Evolutionary conservation across 2,329 filamentous ascomycete species (phyloP).

Genomic region (Cordyceps fumosorosea): DNA sequence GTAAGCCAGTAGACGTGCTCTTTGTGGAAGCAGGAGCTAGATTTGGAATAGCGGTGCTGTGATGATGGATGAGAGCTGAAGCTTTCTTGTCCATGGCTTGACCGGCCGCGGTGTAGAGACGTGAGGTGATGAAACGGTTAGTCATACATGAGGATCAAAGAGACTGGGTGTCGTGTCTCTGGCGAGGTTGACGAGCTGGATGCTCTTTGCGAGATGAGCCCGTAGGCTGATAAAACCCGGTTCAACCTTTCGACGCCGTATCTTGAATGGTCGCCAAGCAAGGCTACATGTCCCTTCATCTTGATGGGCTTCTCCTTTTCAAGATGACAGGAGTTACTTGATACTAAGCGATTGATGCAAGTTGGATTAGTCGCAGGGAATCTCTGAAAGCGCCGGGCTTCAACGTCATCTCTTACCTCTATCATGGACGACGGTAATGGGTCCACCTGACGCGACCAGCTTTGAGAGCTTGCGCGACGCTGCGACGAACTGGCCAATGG

Average conservation of each 20-base stretch:
- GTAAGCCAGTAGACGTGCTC: background rate
- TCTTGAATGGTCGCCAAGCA: constrained; percentile 28
- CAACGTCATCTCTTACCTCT: constrained; percentile 19
- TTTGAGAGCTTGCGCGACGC: constrained; percentile 19
- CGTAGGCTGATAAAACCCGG: constrained; percentile 24
- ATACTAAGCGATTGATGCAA: background rate
- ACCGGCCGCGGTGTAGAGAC: background rate
- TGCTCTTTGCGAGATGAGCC: constrained; percentile 11
- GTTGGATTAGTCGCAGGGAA: background rate
- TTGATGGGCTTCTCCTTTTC: constrained; percentile 15
- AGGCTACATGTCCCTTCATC: constrained; percentile 19
- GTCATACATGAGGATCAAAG: background rate
- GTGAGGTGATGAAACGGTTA: no score
- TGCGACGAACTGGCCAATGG: constrained; percentile 26
- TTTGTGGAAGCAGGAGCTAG: background rate
- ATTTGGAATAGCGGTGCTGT: background rate
- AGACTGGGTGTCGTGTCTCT: constrained; percentile 12
- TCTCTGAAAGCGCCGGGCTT: background rate
- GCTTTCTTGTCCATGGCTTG: background rate
- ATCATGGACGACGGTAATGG: constrained; percentile 22
- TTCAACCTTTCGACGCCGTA: constrained; percentile 21
- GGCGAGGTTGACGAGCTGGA: constrained; percentile 17
- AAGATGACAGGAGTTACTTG: background rate
- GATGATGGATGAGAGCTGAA: background rate
- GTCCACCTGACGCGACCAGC: constrained; percentile 20